phyloP scores from a whole-genome alignment of 2,329 filamentous ascomycete genomes.

The Xylariaceae sp. region DNA sequence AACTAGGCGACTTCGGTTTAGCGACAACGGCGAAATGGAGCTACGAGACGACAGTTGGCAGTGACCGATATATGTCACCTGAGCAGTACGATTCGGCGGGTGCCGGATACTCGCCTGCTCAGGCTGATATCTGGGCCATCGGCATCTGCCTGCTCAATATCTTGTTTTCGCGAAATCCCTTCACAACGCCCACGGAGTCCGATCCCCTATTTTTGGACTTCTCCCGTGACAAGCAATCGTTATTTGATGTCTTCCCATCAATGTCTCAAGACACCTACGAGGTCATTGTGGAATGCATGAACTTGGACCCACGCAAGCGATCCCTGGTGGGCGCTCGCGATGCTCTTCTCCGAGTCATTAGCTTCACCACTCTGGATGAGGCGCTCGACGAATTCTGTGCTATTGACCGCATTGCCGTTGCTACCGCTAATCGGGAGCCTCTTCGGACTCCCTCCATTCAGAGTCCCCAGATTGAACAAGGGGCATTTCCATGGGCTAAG shows the following conservation, averaged over 20 bases:
- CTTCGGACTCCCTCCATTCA: slow-evolving; percentile 92
- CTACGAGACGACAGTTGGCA: slow-evolving; percentile 87
- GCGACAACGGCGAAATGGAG: slow-evolving; percentile 88
- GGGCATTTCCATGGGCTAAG: slow-evolving; percentile 92
- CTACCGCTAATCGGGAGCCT: slow-evolving; percentile 87
- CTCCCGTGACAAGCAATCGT: slow-evolving; percentile 83
- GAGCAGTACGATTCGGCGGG: slow-evolving; percentile 92
- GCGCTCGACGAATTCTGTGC: slow-evolving; percentile 88
- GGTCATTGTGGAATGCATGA: slow-evolving; percentile 84
- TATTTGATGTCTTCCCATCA: slow-evolving; percentile 96
- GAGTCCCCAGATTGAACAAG: slow-evolving; percentile 72
- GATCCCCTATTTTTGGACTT: slow-evolving; percentile 93
- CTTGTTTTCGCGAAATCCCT: slow-evolving; percentile 93
- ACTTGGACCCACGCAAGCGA: slow-evolving; percentile 82
- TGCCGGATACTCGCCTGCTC: slow-evolving; percentile 82
- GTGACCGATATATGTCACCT: slow-evolving; percentile 98
- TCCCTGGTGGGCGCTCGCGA: slow-evolving; percentile 73
- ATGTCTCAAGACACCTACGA: slow-evolving; percentile 99
- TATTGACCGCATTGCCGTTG: slow-evolving; percentile 67
- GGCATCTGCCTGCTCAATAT: slow-evolving; percentile 96
- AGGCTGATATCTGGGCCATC: slow-evolving; percentile 95
- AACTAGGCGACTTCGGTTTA: slow-evolving; percentile 93
- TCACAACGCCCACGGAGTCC: slow-evolving; percentile 82
- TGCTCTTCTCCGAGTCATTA: slow-evolving; percentile 72
- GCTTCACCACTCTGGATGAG: slow-evolving; percentile 93